phyloP scores from a whole-genome alignment of 345 rosid genomes.

The Rhizophora apiculata region DNA sequence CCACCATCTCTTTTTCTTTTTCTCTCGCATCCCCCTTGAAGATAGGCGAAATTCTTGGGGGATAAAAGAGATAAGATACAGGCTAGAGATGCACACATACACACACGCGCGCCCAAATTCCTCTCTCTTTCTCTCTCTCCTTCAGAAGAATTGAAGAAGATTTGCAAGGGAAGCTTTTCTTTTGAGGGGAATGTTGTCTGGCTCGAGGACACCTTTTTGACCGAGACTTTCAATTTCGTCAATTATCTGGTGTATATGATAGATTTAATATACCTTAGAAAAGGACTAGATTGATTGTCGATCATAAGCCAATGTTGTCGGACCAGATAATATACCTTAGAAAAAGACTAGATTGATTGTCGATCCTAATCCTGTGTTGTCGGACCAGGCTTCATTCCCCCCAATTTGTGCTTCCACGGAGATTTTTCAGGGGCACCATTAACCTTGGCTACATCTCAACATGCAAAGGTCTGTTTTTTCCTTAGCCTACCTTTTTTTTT shows the following conservation, averaged over 20 bases:
- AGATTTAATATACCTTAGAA: conserved; percentile 26
- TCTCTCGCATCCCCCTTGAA: conserved; percentile 44
- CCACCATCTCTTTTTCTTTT: conserved; percentile 26
- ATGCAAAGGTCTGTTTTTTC: conserved; percentile 35
- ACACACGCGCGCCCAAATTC: neutral
- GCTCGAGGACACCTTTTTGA: conserved; percentile 68
- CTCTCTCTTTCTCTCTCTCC: neutral
- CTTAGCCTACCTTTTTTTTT: too few species aligned
- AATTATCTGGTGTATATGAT: neutral
- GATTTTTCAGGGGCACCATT: neutral
- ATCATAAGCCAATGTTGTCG: conserved; percentile 54
- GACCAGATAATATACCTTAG: conserved; percentile 53
- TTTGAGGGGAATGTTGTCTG: conserved; percentile 98
- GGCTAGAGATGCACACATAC: neutral
- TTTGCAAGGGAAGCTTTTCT: conserved; percentile 25
- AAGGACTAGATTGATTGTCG: conserved; percentile 1
- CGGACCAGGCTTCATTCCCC: conserved; percentile 99
- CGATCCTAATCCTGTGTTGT: conserved; percentile 43
- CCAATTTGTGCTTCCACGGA: conserved; percentile 57
- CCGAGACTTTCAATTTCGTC: neutral
- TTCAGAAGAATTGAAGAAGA: neutral
- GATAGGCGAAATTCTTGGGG: conserved; percentile 63
- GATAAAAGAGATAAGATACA: conserved; percentile 23
- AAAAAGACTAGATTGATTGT: neutral
- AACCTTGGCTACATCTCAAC: neutral